A percentile compares a stretch with the other conserved stretches of the same genome.
phyloP scores from a whole-genome alignment of 2,329 filamentous ascomycete genomes.

The Pseudopyricularia javanii region DNA sequence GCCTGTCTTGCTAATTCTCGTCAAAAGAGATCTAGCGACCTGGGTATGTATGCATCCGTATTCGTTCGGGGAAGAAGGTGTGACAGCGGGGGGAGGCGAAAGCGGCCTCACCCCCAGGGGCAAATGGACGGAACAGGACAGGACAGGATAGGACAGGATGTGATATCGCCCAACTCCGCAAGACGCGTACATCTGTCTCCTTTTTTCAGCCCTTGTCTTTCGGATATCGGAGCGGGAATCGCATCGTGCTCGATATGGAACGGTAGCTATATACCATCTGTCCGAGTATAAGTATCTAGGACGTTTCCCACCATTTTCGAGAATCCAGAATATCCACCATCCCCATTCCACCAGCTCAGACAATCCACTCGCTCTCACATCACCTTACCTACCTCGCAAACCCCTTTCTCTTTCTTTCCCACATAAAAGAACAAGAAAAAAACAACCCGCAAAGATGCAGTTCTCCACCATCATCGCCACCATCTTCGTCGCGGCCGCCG shows the following conservation, averaged over 20 bases:
- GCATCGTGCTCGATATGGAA: not conserved
- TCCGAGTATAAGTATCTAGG: not conserved
- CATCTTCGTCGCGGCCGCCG: constrained; percentile 7
- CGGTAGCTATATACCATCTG: not conserved
- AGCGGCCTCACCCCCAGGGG: not conserved
- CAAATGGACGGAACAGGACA: not conserved
- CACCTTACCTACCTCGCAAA: not conserved
- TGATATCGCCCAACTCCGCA: no score
- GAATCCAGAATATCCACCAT: not conserved
- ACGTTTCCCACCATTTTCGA: not conserved
- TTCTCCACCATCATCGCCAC: not conserved
- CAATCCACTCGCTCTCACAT: not conserved
- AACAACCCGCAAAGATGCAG: not conserved
- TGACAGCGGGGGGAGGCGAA: not conserved
- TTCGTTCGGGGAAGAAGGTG: no score
- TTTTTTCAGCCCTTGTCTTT: not conserved
- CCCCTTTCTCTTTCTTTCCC: no score
- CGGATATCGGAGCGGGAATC: not conserved
- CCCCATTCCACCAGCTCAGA: not conserved
- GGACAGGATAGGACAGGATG: no score
- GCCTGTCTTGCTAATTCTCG: not conserved
- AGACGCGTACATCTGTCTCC: not conserved
- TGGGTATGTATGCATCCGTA: not conserved
- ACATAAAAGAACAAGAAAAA: not conserved
- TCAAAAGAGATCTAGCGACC: not conserved